Evolutionary conservation across 345 rosid genomes (phyloP), one percentile per base, ranked within the genome.

Genomic region (Mercurialis annua): DNA sequence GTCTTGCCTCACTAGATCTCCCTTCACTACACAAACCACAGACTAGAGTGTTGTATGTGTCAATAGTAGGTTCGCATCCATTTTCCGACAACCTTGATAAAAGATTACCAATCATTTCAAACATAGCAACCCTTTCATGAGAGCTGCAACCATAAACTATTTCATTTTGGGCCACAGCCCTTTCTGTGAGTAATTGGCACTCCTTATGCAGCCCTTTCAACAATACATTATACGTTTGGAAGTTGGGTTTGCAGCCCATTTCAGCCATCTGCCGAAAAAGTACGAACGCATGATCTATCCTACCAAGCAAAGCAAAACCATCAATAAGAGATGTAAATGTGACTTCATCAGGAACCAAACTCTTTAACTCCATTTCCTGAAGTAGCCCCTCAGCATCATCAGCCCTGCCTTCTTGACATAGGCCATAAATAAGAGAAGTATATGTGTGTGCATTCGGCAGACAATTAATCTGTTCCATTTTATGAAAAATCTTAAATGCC

Each of bases 21-120:
- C 86, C 86, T 67, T 78, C 86, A 63, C 81, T 76, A 68, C 89
- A 85, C 77, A 87, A 71, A 60, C 89, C 85, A 65, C 54, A 33
- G 21, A 81, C 59, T 59, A 87, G 70, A 55, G 76, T 74, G 58
- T 53, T 67, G 65, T 74, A 87, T 23, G 73, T 65, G 61, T 83
- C 78, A 23, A 55, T 62, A 9, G 79, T 78, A 27, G 81, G 82
- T 68, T 83, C 83, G 71, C 70, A 78, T 59, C 82, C 80, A 70
- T 50, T 75, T 59, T 83, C 87, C 29, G 83, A 78, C 68, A 87
- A 27, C 65, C 82, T 74, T 16, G 84, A 70, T 59, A 85, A 73
- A 67, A 87, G 84, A 65, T 10, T 61, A 72, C 58, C 43, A 55
- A 80, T 69, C 64, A 72, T 34, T 62, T 81, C 81, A 30, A 68